Evolutionary conservation across 495 filamentous ascomycete species (phyloP).

Genomic region (Rhypophila decipiens): DNA sequence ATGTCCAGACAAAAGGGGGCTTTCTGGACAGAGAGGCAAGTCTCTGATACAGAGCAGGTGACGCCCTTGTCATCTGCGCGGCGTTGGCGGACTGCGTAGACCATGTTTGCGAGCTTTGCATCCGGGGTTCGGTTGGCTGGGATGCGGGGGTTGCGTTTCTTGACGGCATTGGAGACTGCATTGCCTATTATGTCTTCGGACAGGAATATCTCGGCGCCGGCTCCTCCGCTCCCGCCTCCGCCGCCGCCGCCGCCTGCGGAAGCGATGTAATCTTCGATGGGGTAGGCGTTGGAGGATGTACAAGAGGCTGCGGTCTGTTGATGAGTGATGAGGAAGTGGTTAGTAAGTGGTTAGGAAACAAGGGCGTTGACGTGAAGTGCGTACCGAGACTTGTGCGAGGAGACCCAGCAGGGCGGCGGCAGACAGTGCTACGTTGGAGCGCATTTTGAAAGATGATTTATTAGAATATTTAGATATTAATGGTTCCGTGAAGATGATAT

Average conservation of each 20-base stretch:
- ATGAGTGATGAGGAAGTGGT: not conserved
- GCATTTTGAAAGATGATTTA: not conserved
- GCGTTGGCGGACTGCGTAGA: not conserved
- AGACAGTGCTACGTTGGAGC: not conserved
- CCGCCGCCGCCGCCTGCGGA: no score
- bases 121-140: no score
- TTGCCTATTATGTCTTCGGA: not conserved
- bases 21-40: constrained; percentile 3
- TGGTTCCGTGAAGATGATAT: no score
- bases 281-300: constrained; percentile 2
- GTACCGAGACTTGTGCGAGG: not conserved
- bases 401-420: not conserved
- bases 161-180: constrained; percentile 4
- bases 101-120: constrained; percentile 6
- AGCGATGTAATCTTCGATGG: constrained; percentile 7
- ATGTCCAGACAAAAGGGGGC: constrained; percentile 5
- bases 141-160: not conserved
- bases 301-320: constrained; percentile 6
- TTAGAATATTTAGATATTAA: no score
- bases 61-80: not conserved
- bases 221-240: not conserved
- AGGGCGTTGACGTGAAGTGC: not conserved
- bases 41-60: not conserved
- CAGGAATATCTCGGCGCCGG: not conserved
- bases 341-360: no score